Percentiles rank a stretch among this genome's conserved stretches.
These are phyloP conservation scores for Melampsora americana DNA, from an alignment of 1,284 basidiomycete genomes.

Conservation along the genomic window DNA sequence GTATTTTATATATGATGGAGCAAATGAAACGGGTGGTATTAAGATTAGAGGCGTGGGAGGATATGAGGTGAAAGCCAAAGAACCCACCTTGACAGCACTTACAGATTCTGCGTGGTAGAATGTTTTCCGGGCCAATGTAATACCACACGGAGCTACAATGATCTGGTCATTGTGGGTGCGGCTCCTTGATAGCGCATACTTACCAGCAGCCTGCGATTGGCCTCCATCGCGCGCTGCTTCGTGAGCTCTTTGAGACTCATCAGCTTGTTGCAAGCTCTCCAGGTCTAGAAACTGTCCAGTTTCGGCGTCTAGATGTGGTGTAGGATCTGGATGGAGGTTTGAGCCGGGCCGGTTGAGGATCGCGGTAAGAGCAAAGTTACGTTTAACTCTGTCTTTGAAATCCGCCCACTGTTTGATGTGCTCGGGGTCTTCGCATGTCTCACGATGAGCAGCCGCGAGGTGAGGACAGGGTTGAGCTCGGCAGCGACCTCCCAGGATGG, in stretches of 20 bases:
- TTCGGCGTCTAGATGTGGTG: background rate
- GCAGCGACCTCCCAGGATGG: background rate
- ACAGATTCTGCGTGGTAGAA: background rate
- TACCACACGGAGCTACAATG: background rate
- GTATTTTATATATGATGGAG: too few species aligned
- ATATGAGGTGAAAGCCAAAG: background rate
- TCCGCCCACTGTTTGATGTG: background rate
- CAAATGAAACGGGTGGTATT: too few species aligned
- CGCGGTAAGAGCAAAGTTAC: background rate
- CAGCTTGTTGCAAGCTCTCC: background rate
- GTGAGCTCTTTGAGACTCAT: background rate
- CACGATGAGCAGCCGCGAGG: background rate
- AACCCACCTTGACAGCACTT: background rate
- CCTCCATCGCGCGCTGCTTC: background rate
- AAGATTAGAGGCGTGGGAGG: too few species aligned
- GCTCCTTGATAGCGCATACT: background rate
- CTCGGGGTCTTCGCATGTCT: background rate
- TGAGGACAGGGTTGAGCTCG: background rate
- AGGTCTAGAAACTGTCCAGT: background rate
- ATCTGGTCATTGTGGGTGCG: background rate
- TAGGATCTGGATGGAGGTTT: background rate
- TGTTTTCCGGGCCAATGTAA: background rate
- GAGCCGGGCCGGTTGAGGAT: background rate
- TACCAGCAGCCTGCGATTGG: background rate
- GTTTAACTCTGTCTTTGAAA: background rate